Conservation (phyloP, 345 rosid genomes). For the Sisymbrium altissimum region DNA sequence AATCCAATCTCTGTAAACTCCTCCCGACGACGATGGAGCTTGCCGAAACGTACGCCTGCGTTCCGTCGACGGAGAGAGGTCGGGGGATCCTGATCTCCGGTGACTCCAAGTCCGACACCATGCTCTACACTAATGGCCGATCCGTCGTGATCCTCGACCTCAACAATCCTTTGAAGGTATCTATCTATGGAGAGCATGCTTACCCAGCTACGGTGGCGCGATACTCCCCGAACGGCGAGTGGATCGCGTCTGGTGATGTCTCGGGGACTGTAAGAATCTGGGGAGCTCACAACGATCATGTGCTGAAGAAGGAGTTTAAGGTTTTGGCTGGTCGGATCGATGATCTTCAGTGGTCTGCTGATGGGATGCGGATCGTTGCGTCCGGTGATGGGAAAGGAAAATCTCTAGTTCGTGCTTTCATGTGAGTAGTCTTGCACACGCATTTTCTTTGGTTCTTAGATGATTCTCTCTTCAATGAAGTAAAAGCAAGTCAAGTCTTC, state of each 20-base stretch:
- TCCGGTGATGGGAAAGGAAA: slow-evolving; percentile 96
- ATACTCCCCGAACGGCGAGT: slow-evolving; percentile 98
- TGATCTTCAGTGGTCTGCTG: slow-evolving; percentile 98
- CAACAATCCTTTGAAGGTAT: slow-evolving; percentile 68
- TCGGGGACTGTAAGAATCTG: slow-evolving; percentile 96
- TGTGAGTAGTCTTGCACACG: slow-evolving; percentile 47
- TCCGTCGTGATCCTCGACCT: slow-evolving; percentile 84
- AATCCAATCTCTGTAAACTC: neutral
- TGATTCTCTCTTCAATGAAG: neutral
- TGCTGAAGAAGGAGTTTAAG: slow-evolving; percentile 88
- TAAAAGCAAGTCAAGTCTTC: neutral
- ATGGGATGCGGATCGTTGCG: slow-evolving; percentile 86
- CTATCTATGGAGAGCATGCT: slow-evolving; percentile 88
- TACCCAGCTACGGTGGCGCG: slow-evolving; percentile 94
- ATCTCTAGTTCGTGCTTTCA: slow-evolving; percentile 92
- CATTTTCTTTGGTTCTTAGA: neutral
- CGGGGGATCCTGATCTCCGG: slow-evolving; percentile 86
- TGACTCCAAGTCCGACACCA: slow-evolving; percentile 57
- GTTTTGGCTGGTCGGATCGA: slow-evolving; percentile 95
- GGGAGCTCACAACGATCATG: slow-evolving; percentile 79
- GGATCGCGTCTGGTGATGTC: slow-evolving; percentile 95
- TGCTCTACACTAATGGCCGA: slow-evolving; percentile 85
- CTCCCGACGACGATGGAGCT: slow-evolving; percentile 49
- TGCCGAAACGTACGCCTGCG: slow-evolving; percentile 76
- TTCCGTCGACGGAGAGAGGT: slow-evolving; percentile 93